phyloP scores from a whole-genome alignment of 2,329 filamentous ascomycete genomes.

The Hypoxylon sp. region DNA sequence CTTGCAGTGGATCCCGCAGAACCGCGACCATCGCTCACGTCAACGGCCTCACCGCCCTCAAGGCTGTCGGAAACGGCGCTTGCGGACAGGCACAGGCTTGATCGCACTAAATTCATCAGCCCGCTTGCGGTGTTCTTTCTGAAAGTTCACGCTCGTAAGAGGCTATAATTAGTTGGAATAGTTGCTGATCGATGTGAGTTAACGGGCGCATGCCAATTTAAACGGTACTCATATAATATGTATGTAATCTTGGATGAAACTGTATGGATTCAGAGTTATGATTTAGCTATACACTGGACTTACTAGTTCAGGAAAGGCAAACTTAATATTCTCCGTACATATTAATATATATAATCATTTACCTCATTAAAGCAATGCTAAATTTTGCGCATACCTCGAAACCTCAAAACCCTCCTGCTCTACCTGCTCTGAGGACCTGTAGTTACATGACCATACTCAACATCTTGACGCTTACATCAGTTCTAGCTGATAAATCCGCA shows the following conservation, averaged over 20 bases:
- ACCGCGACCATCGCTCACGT: conserved; percentile 13
- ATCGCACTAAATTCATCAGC: not conserved
- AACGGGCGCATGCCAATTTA: not conserved
- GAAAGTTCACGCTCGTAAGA: not conserved
- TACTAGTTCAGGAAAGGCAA: not conserved
- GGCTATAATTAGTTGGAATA: not conserved
- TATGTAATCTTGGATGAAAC: conserved; percentile 10
- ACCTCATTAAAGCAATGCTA: not conserved
- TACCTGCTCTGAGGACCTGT: not conserved
- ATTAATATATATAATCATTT: conserved; percentile 4
- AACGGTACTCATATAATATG: not conserved
- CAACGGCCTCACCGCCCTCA: not conserved
- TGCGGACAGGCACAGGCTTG: conserved; percentile 22
- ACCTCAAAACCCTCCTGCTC: not conserved
- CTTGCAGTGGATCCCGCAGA: conserved; percentile 15
- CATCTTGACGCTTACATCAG: not conserved
- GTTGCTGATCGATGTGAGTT: not conserved
- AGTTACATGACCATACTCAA: too few relatives aligned
- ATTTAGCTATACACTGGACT: not conserved
- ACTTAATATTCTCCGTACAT: conserved; percentile 18
- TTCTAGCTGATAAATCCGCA: not conserved
- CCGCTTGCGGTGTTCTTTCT: not conserved
- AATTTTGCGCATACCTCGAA: not conserved
- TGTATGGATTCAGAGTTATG: not conserved
- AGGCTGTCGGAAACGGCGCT: conserved; percentile 27